Evolutionary conservation across 805 yeast genomes (phyloP), one percentile per base, ranked within the genome.

Genomic region (Jamesozyma spencerorum): DNA sequence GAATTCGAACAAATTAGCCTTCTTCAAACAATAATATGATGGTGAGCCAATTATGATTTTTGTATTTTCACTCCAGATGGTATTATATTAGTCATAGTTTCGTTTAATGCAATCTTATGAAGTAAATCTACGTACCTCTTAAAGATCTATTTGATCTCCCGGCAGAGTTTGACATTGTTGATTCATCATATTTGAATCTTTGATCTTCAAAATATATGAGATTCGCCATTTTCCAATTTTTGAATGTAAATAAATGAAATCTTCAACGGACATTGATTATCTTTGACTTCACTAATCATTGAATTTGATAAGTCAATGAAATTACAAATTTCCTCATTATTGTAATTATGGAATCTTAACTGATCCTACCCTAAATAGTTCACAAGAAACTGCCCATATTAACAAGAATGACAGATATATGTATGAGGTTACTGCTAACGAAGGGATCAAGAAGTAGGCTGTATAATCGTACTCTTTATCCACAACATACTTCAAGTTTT

Each of bases 11-110:
- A n/a, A n/a, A n/a, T n/a, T n/a, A n/a, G n/a, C n/a, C n/a, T n/a
- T n/a, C n/a, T n/a, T n/a, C n/a, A n/a, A n/a, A n/a, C n/a, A n/a
- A n/a, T n/a, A n/a, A n/a, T n/a, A n/a, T n/a, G 40, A 38, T 5
- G 55, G 51, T 5, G 50, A 35, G 60, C 62, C 54, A 41, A 55
- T 55, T 11, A 46, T 30, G 5, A 57, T 38, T 36, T 42, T 47
- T 4, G 53, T 42, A 5, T 40, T 24, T 39, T 38, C 1, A 49
- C 53, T 14, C 55, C 53, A 6, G 45, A 39, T 2, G 60, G 62
- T 18, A 57, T 46, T 4, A 57, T 38, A 17, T 41, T 34, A 7
- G 49, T 38, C 34, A 37, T 43, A 2, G 54, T 53, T 38, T 53
- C 52, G 15, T 39, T 36, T 12, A 39, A 35, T 8, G 53, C 49